Evolutionary conservation across 2,329 filamentous ascomycete species (phyloP).

Genomic region (Cordyceps militaris): DNA sequence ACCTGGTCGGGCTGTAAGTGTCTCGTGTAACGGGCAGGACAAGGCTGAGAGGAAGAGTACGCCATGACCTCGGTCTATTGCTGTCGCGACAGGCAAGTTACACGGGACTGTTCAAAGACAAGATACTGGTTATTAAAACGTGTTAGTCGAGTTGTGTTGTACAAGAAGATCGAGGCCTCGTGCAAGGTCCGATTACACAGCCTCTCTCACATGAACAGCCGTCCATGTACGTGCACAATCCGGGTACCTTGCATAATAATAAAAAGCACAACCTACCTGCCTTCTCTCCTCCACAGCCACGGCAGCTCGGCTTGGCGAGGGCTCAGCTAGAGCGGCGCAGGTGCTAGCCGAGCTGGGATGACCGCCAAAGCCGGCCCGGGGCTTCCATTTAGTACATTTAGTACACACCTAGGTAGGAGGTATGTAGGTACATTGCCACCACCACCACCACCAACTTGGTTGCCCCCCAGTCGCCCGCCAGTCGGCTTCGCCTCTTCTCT

Average conservation of each 20-base stretch:
- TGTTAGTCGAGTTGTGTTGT: too few species aligned
- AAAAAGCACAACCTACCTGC: neutral
- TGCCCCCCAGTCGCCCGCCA: neutral
- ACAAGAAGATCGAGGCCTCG: too few species aligned
- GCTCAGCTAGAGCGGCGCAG: slow-evolving; percentile 10
- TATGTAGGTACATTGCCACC: too few species aligned
- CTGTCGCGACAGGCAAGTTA: too few species aligned
- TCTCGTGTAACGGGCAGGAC: neutral
- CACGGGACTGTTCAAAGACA: too few species aligned
- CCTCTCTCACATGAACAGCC: too few species aligned
- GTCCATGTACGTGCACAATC: neutral
- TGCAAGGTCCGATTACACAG: too few species aligned
- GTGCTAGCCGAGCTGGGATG: neutral
- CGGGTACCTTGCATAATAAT: neutral
- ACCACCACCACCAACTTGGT: too few species aligned
- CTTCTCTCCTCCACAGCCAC: neutral
- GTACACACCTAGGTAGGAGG: too few species aligned
- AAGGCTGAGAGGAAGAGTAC: neutral
- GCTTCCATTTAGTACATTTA: too few species aligned
- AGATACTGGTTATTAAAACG: too few species aligned
- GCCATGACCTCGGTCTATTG: too few species aligned
- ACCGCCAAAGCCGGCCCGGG: neutral
- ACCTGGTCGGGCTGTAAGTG: neutral
- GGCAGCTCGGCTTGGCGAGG: neutral
- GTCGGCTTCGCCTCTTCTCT: slow-evolving; percentile 9